Evolutionary conservation across 2,329 filamentous ascomycete species (phyloP).

Genomic region (Albifimbria verrucaria): DNA sequence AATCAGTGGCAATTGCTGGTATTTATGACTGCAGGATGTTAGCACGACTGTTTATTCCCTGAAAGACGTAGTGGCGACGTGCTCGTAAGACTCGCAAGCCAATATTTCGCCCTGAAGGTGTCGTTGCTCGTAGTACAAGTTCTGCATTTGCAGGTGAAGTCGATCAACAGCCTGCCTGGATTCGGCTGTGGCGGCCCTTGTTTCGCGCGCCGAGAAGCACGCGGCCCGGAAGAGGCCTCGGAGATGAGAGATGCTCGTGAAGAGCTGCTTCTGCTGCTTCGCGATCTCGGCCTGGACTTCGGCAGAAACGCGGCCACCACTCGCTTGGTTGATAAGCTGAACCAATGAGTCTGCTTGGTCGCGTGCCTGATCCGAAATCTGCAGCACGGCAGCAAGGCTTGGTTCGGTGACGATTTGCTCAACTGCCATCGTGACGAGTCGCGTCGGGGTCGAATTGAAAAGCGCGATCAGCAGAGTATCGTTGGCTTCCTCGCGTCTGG

Average conservation of each 20-base stretch:
- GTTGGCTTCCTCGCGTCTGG: too few relatives aligned
- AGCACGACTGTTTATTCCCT: background rate
- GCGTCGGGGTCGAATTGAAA: background rate
- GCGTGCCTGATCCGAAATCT: constrained; percentile 70
- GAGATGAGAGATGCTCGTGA: constrained; percentile 74
- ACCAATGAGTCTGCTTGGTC: constrained; percentile 67
- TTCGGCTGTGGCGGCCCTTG: constrained; percentile 82
- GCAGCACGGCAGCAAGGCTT: constrained; percentile 63
- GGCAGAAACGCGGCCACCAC: constrained; percentile 38
- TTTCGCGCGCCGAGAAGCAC: constrained; percentile 76
- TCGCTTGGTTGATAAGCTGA: constrained; percentile 45
- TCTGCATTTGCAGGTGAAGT: constrained; percentile 88
- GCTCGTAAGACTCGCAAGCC: constrained; percentile 91
- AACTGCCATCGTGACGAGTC: constrained; percentile 31
- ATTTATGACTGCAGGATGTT: constrained; percentile 70
- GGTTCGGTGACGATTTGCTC: constrained; percentile 38
- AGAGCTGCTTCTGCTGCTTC: constrained; percentile 75
- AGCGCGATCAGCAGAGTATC: background rate
- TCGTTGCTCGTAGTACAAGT: constrained; percentile 92
- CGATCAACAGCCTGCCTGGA: constrained; percentile 87
- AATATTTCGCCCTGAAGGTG: constrained; percentile 87
- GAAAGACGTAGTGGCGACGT: constrained; percentile 32
- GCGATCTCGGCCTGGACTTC: constrained; percentile 59
- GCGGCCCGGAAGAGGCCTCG: constrained; percentile 81
- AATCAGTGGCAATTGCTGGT: constrained; percentile 82